Conservation (phyloP, 192 early-diverging fungal species). For the Podila minutissima region DNA sequence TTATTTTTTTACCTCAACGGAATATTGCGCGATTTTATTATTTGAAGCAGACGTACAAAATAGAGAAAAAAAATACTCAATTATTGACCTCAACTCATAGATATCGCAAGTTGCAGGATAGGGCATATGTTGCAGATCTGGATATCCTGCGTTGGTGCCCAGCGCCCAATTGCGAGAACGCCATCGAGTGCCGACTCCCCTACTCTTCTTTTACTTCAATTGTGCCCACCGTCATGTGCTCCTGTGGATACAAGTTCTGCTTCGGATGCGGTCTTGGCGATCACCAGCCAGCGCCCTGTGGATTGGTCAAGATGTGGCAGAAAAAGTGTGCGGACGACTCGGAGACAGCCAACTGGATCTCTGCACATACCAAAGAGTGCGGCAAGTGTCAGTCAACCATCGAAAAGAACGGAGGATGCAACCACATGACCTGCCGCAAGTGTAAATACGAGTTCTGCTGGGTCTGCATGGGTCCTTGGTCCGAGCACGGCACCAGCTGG, state of each 20-base stretch:
- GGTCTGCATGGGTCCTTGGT: constrained; percentile 99
- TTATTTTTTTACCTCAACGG: neutral
- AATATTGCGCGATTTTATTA: too few species aligned
- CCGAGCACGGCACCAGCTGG: constrained; percentile 94
- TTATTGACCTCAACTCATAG: constrained; percentile 49
- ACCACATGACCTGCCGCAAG: constrained; percentile 99
- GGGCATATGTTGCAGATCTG: constrained; percentile 94
- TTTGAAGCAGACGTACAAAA: too few species aligned
- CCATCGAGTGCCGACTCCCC: constrained; percentile 89
- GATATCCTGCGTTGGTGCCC: constrained; percentile 92
- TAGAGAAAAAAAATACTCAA: neutral
- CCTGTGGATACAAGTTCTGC: constrained; percentile 85
- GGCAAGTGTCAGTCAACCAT: constrained; percentile 93
- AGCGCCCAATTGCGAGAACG: constrained; percentile 94
- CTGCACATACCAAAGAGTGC: constrained; percentile 95
- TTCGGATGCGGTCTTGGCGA: constrained; percentile 89
- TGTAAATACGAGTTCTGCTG: constrained; percentile 99
- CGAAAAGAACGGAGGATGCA: constrained; percentile 99
- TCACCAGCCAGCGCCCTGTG: constrained; percentile 93
- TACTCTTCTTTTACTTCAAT: constrained; percentile 70
- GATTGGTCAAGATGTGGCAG: constrained; percentile 84
- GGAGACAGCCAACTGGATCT: constrained; percentile 98
- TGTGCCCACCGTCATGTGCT: constrained; percentile 90
- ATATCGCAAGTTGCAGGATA: constrained; percentile 79
- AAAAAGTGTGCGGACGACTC: constrained; percentile 98